Evolutionary conservation across 169 alveolate species (phyloP).

Genomic region (Cryptosporidium viatorum): DNA sequence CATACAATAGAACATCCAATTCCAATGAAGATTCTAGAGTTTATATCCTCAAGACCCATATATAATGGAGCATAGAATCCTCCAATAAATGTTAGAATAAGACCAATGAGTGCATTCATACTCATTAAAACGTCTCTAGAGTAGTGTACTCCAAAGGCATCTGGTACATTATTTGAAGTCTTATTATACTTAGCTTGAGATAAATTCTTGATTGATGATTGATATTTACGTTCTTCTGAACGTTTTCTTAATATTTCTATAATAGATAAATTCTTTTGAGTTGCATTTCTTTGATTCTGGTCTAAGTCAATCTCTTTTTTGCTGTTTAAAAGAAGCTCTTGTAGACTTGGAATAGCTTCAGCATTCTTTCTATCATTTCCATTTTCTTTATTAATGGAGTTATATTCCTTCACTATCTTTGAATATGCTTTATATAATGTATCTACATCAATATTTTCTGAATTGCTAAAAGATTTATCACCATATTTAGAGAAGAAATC

Average conservation of each 20-base stretch:
- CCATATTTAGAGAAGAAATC: conserved; percentile 32
- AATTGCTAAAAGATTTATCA: conserved; percentile 10
- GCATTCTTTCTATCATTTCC: not conserved
- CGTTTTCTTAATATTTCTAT: conserved; percentile 62
- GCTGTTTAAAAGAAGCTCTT: conserved; percentile 44
- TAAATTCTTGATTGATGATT: conserved; percentile 28
- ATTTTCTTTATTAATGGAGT: conserved; percentile 12
- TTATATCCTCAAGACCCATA: conserved; percentile 49
- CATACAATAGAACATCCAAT: conserved; percentile 65
- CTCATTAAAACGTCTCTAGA: conserved; percentile 70
- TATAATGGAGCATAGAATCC: conserved; percentile 70
- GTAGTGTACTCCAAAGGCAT: conserved; percentile 46
- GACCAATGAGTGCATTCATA: conserved; percentile 69
- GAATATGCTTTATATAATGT: conserved; percentile 40
- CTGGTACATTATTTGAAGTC: conserved; percentile 31
- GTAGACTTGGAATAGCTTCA: conserved; percentile 34
- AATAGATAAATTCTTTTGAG: conserved; percentile 7
- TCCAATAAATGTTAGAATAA: conserved; percentile 65
- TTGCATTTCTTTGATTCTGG: not conserved
- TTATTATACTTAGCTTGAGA: conserved; percentile 45
- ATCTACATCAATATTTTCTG: conserved; percentile 62
- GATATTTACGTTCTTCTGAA: conserved; percentile 65
- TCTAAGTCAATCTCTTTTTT: conserved; percentile 26
- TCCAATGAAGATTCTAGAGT: conserved; percentile 53
- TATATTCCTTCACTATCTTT: not conserved